Base-by-base conservation (phyloP, 2,329 filamentous ascomycete species). In the Colletotrichum eleusines region DNA sequence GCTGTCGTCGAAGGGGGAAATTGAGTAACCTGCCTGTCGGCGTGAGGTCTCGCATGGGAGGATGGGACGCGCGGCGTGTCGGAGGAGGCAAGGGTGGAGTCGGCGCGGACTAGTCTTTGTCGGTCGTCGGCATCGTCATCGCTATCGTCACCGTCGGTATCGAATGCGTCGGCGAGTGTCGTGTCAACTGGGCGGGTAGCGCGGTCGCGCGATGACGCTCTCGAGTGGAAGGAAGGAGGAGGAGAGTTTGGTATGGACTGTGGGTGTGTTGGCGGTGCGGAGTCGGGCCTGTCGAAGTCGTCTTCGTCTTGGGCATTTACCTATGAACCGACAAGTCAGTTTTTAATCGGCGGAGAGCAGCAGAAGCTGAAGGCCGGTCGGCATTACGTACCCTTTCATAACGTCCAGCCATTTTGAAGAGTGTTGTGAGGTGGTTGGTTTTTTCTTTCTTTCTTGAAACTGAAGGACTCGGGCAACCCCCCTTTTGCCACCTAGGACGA, bases 101-200 rank as follows among this genome's bases (percentile, higher is more conserved):
- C 90, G 75, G 90, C 90, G 75, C 93, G 90, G 84, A 98, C 95
- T 76, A 98, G 83, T 74, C 95, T 90, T 82, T 96, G 94, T 75
- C 94, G 89, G 80, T 97, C 94, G 79, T 97, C 94, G 69, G 88
- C 86, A 70, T 92, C 91, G 76, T 93, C 87, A 66, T 92, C 92
- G 77, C 91, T 91, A 73, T 92, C 92, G 72, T 92, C 93, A 73
- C 91, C 92, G 74, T 92, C 92, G 77, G 92, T 90, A 78, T 94
- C 95, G 80, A 99, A 99, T 0, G 96, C 94, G 79, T 98, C 95
- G 75, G 93, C 94, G 18, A 99, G 88, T n/a, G 93, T 91, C 72
- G 92, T 87, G 76, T 97, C 91, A 72, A 94, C 92, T 11, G 76
- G 80, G 72, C 77, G 80, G 65, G 76, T 78, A 4, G 31, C 38